phyloP scores from a whole-genome alignment of 2,329 filamentous ascomycete species.

The Sporothrix phasma region DNA sequence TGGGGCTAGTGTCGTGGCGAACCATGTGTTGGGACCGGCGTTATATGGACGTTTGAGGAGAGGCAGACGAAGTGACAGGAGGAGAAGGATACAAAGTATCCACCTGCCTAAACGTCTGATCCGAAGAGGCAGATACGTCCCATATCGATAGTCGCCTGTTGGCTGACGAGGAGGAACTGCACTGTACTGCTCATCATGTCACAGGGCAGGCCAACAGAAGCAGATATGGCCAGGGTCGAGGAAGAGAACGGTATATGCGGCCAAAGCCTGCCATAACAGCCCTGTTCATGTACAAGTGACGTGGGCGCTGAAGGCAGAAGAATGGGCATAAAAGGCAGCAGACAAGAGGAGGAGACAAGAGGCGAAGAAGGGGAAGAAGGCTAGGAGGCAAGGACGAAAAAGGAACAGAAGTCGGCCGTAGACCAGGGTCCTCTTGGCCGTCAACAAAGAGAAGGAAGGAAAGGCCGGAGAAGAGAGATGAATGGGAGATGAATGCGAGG shows the following conservation, averaged over 20 bases:
- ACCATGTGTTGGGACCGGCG: not conserved
- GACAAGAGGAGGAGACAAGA: not conserved
- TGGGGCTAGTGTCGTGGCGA: not conserved
- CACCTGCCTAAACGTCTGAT: too few relatives aligned
- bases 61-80: not conserved
- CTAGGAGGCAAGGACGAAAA: not conserved
- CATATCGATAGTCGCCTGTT: not conserved
- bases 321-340: not conserved
- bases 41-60: not conserved
- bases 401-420: not conserved
- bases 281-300: not conserved
- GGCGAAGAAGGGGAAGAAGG: not conserved
- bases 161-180: not conserved
- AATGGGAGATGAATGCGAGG: not conserved
- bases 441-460: not conserved
- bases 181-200: not conserved
- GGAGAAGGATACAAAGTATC: not conserved
- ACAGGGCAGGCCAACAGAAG: not conserved
- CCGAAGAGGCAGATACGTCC: too few relatives aligned
- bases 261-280: not conserved
- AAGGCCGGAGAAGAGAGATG: not conserved
- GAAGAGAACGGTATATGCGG: not conserved
- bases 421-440: not conserved
- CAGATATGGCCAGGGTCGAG: not conserved
- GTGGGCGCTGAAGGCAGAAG: not conserved